Evolutionary conservation across 768 basidiomycete genomes (phyloP), one percentile per base, ranked within the genome.

Genomic region (Brasilioporus rufonigricans): DNA sequence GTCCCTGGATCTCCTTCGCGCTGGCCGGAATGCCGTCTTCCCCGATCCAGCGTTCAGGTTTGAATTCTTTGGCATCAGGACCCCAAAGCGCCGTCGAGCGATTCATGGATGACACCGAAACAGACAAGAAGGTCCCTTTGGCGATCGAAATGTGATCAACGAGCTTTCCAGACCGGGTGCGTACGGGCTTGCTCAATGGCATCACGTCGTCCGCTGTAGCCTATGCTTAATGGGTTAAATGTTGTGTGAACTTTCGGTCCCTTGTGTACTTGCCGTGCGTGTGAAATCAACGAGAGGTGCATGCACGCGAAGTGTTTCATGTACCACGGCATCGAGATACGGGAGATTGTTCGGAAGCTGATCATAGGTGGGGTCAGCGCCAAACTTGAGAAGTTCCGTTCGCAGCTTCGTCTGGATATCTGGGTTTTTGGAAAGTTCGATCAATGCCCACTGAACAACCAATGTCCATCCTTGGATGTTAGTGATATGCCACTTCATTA

Each of bases 31-130:
- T 59, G 1, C 69, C 65, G 14, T 67, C 68, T 5, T 69, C 66
- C 5, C 59, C 59, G 10, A 88, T 69, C 87, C 88, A 89, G 6
- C 87, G 74, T 50, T 83, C 82, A 0, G 87, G 87, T 38, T 78
- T 73, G 65, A 84, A 90, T 44, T 76, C 76, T 23, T 76, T 74
- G 4, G 84, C 78, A 53, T 84, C 78, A 0, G 73, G 61, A 2
- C 87, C 87, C 87, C 88, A 89, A 31, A 86, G 64, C 1, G 65
- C 67, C 50, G 73, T 74, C n/a, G 80, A 78, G 7, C 72, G 65
- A 64, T 87, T 86, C 46, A 83, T 72, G 19, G 70, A 68, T 7
- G 64, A 49, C 27, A 84, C 74, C 2, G 80, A 77, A 3, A 78
- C 64, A 12, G 71, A 54, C 27, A 88, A 53, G 1, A 61, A 53